These are phyloP conservation scores for Delitschia confertaspora DNA, from an alignment of 495 filamentous ascomycete genomes.

Conservation along the genomic window DNA sequence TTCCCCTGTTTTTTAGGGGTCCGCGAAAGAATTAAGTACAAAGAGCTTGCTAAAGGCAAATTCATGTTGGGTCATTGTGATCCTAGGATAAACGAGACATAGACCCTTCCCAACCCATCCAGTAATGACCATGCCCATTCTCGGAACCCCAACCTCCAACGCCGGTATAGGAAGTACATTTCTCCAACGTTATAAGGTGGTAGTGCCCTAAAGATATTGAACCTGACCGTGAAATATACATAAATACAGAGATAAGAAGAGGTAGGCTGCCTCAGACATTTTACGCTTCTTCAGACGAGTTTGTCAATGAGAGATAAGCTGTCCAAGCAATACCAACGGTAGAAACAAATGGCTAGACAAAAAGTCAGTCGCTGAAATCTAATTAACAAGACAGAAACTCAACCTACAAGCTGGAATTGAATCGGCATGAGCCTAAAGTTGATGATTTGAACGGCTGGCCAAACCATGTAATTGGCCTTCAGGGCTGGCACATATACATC, in stretches of 20 bases:
- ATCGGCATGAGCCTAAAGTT: slow-evolving; percentile 95
- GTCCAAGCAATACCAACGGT: slow-evolving; percentile 98
- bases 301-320: slow-evolving; percentile 92
- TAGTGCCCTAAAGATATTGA: no score
- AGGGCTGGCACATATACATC: slow-evolving; percentile 89
- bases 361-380: slow-evolving; percentile 1
- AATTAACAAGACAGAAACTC: background rate
- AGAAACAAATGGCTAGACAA: slow-evolving; percentile 80
- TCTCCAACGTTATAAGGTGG: no score
- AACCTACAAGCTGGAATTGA: slow-evolving; percentile 90
- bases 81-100: slow-evolving; percentile 1
- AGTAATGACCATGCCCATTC: slow-evolving; percentile 15
- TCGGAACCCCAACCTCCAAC: slow-evolving; percentile 6
- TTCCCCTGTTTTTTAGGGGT: no score
- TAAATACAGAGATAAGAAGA: slow-evolving; percentile 2
- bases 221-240: slow-evolving; percentile 2
- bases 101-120: background rate
- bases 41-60: background rate
- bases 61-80: background rate
- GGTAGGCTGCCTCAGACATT: background rate
- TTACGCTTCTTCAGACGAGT: slow-evolving; percentile 63
- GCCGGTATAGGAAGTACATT: no score
- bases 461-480: slow-evolving; percentile 93
- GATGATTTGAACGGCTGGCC: slow-evolving; percentile 92
- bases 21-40: no score